Percentiles rank a stretch among this genome's conserved stretches.
These are phyloP conservation scores for Russula compacta DNA, from an alignment of 768 basidiomycete species.

Conservation along the genomic window DNA sequence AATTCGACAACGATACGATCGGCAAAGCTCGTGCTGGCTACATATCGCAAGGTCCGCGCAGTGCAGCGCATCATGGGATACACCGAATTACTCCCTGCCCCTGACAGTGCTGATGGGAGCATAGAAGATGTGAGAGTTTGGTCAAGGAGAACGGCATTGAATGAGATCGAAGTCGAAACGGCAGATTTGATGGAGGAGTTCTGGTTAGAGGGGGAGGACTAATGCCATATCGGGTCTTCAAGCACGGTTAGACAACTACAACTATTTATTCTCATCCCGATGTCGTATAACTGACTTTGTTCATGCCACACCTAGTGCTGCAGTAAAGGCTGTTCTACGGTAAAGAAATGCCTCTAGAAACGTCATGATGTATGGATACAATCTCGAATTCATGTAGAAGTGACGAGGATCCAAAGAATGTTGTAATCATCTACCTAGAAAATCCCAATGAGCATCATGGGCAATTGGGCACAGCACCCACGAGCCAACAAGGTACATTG, in stretches of 20 bases:
- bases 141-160: slow-evolving; percentile 23
- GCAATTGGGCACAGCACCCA: not conserved
- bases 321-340: not conserved
- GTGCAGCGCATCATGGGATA: slow-evolving; percentile 63
- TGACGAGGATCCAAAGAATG: not conserved
- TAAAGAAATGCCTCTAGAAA: not conserved
- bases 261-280: not conserved
- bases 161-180: slow-evolving; percentile 20
- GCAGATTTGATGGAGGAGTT: slow-evolving; percentile 19
- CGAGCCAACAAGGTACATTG: not conserved
- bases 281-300: not conserved
- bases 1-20: slow-evolving; percentile 34
- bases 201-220: slow-evolving; percentile 2
- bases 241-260: not conserved
- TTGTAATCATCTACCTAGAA: not conserved
- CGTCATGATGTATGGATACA: not conserved
- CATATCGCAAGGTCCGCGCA: slow-evolving; percentile 50
- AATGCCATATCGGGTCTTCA: not conserved
- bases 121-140: slow-evolving; percentile 25
- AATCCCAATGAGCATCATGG: not conserved
- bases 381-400: not conserved
- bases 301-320: not conserved
- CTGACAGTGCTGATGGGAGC: slow-evolving; percentile 26
- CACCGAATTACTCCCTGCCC: slow-evolving; percentile 43
- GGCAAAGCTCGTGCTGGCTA: slow-evolving; percentile 41